Percentiles rank a stretch among this genome's conserved stretches.
These are phyloP conservation scores for Pyrrhoderma lamaoense DNA, from an alignment of 1,284 basidiomycete genomes.

Conservation along the genomic window DNA sequence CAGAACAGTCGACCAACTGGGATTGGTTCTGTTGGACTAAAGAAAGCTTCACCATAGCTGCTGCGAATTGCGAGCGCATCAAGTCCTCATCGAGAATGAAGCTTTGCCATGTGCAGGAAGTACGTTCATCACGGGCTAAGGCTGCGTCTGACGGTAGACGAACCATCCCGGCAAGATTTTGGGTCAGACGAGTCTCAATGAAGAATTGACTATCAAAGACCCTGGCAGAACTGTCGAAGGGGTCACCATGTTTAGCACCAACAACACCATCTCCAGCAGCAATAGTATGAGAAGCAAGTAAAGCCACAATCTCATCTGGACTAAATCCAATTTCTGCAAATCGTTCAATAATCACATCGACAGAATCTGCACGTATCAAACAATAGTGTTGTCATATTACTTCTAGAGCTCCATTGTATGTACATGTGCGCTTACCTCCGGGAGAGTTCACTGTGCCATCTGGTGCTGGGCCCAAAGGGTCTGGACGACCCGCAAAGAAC, in stretches of 20 bases:
- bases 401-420: neutral
- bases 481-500: constrained; percentile 33
- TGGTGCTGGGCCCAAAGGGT: constrained; percentile 29
- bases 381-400: constrained; percentile 12
- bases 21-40: constrained; percentile 12
- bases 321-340: constrained; percentile 36
- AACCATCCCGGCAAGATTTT: constrained; percentile 28
- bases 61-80: constrained; percentile 29
- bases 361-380: constrained; percentile 26
- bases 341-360: constrained; percentile 32
- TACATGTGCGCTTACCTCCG: constrained; percentile 20
- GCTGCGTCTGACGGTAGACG: constrained; percentile 35
- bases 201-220: constrained; percentile 34
- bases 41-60: constrained; percentile 19
- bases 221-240: constrained; percentile 34
- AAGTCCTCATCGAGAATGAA: constrained; percentile 29
- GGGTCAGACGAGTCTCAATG: constrained; percentile 31
- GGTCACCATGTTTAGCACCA: constrained; percentile 26
- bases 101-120: constrained; percentile 35
- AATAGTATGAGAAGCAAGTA: constrained; percentile 35
- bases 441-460: constrained; percentile 34
- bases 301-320: constrained; percentile 34
- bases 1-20: constrained; percentile 20
- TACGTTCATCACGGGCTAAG: constrained; percentile 26
- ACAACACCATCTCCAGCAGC: constrained; percentile 30